Percentiles rank a stretch among this genome's conserved stretches.
Evolutionary conservation across 73 alveolate genomes (phyloP).

Genomic region (Stentor roeselii): DNA sequence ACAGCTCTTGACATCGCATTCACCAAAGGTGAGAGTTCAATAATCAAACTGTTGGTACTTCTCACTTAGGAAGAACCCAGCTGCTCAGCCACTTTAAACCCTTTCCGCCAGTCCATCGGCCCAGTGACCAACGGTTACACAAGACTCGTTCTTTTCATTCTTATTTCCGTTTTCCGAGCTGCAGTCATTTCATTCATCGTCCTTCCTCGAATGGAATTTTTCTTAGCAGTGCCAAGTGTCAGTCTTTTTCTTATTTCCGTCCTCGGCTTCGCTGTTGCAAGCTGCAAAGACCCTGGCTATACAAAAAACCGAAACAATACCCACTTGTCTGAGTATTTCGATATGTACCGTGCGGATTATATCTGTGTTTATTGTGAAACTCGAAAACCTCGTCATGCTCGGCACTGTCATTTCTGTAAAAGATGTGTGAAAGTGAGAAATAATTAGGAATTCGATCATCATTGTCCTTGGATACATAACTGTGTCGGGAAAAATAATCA

Average conservation of each 20-base stretch:
- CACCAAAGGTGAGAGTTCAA: not conserved
- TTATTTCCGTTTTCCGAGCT: not conserved
- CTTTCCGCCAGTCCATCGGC: not conserved
- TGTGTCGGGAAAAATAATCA: conserved; percentile 33
- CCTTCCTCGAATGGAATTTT: not conserved
- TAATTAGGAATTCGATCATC: conserved; percentile 33
- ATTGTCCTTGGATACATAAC: conserved; percentile 39
- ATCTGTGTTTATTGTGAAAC: conserved; percentile 35
- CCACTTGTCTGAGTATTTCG: not conserved
- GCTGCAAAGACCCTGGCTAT: not conserved
- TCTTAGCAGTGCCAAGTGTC: not conserved
- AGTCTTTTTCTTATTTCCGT: not conserved
- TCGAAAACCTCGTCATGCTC: not conserved
- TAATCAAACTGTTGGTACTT: no score
- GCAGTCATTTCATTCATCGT: not conserved
- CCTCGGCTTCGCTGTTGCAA: not conserved
- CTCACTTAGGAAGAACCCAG: not conserved
- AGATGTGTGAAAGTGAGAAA: conserved; percentile 26
- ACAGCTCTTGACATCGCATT: not conserved
- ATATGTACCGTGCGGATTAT: conserved; percentile 9
- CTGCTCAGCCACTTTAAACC: not conserved
- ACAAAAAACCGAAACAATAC: no score
- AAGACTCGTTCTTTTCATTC: not conserved
- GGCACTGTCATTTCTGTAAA: conserved; percentile 34
- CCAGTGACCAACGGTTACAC: not conserved